Evolutionary conservation across 2,329 filamentous ascomycete genomes (phyloP).

Genomic region (Didymella glomerata): DNA sequence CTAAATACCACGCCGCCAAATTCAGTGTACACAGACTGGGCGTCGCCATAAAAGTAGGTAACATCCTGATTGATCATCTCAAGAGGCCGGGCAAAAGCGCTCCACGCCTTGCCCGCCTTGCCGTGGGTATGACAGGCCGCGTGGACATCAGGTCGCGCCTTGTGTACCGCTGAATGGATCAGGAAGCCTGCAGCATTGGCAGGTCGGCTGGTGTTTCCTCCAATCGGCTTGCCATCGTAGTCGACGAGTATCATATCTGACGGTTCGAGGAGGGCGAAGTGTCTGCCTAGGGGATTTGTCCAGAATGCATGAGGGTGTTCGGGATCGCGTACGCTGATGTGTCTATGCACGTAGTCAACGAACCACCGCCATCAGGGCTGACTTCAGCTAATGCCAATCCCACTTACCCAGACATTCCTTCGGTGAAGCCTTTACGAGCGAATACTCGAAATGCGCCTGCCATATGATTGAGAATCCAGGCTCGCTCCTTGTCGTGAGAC

Average conservation of each 20-base stretch:
- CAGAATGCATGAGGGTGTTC: constrained; percentile 69
- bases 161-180: constrained; percentile 74
- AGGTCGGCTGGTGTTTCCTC: constrained; percentile 67
- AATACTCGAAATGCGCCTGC: constrained; percentile 73
- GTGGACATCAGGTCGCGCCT: constrained; percentile 69
- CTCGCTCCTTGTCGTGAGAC: constrained; percentile 64
- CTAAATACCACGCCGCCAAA: constrained; percentile 71
- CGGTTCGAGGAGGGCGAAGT: constrained; percentile 71
- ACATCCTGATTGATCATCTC: constrained; percentile 77
- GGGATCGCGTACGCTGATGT: constrained; percentile 73
- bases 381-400: not conserved
- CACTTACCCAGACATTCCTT: constrained; percentile 64
- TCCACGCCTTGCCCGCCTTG: constrained; percentile 73
- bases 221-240: constrained; percentile 68
- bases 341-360: constrained; percentile 52
- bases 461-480: constrained; percentile 72
- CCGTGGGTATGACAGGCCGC: constrained; percentile 75
- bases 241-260: constrained; percentile 74
- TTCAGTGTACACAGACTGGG: constrained; percentile 70
- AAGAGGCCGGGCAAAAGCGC: constrained; percentile 68
- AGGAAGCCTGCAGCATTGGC: constrained; percentile 74
- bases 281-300: constrained; percentile 72
- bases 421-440: constrained; percentile 69
- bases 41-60: constrained; percentile 68
- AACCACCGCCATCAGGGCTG: not conserved